phyloP scores from a whole-genome alignment of 352 stramenopile species.

The Phytophthora podocarpi region DNA sequence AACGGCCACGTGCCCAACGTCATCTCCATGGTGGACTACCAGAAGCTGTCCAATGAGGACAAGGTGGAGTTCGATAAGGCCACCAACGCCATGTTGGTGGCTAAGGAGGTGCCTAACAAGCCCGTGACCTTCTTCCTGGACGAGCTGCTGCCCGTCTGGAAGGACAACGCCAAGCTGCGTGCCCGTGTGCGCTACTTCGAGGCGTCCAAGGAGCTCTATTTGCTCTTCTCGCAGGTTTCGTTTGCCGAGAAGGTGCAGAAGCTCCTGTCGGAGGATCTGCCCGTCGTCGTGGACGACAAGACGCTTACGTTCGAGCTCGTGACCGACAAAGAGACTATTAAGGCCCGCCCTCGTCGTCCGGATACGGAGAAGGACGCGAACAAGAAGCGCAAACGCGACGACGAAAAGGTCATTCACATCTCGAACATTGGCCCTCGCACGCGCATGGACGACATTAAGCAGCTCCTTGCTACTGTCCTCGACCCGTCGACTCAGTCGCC shows the following conservation, averaged over 20 bases:
- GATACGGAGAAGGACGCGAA: constrained; percentile 42
- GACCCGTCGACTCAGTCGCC: constrained; percentile 54
- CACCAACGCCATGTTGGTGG: constrained; percentile 79
- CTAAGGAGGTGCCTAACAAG: constrained; percentile 81
- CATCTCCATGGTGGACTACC: constrained; percentile 59
- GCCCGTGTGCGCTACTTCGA: constrained; percentile 73
- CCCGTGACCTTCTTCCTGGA: constrained; percentile 77
- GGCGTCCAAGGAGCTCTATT: constrained; percentile 71
- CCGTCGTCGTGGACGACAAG: constrained; percentile 63
- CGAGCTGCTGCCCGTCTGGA: constrained; percentile 71
- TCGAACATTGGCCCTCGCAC: constrained; percentile 78
- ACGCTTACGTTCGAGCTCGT: constrained; percentile 79
- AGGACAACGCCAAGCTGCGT: constrained; percentile 66
- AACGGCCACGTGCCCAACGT: constrained; percentile 59
- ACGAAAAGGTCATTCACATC: constrained; percentile 83
- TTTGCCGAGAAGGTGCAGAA: constrained; percentile 73
- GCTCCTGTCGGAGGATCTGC: constrained; percentile 37
- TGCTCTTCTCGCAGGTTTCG: constrained; percentile 76
- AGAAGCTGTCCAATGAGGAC: constrained; percentile 68
- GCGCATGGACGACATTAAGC: constrained; percentile 85
- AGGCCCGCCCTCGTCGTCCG: constrained; percentile 62
- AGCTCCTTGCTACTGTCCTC: constrained; percentile 66
- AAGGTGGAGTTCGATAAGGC: constrained; percentile 88
- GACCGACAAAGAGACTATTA: constrained; percentile 74
- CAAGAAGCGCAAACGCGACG: constrained; percentile 78